These are phyloP conservation scores for Microdochium trichocladiopsis DNA, from an alignment of 2,329 filamentous ascomycete genomes.

Conservation along the genomic window DNA sequence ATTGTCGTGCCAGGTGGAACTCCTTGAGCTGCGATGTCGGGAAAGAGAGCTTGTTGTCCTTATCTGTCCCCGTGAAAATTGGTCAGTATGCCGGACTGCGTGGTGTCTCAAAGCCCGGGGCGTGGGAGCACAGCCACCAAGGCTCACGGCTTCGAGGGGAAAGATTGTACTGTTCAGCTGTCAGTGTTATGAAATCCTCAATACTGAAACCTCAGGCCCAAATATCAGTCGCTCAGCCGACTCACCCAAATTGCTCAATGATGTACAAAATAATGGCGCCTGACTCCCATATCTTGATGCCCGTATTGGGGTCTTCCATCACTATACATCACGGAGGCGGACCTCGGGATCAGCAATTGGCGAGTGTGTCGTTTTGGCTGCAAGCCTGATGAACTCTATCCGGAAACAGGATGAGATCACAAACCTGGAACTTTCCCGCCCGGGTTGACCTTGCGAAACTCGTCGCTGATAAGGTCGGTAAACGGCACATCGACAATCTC, in stretches of 20 bases:
- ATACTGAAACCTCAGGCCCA: no score
- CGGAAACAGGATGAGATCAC: not conserved
- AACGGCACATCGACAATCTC: slow-evolving; percentile 1
- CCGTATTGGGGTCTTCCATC: slow-evolving; percentile 35
- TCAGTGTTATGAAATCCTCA: no score
- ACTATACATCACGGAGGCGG: not conserved
- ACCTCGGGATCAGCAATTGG: not conserved
- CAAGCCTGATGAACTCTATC: not conserved
- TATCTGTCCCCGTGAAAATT: not conserved
- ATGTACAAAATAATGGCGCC: slow-evolving; percentile 39
- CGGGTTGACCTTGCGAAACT: slow-evolving; percentile 4
- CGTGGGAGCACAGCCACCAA: slow-evolving; percentile 37
- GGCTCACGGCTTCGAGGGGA: slow-evolving; percentile 22
- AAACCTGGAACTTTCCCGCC: slow-evolving; percentile 3
- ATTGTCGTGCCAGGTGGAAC: not conserved
- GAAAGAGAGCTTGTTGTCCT: not conserved
- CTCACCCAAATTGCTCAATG: slow-evolving; percentile 26
- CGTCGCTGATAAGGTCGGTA: slow-evolving; percentile 2
- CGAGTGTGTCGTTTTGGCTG: not conserved
- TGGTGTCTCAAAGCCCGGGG: slow-evolving; percentile 19
- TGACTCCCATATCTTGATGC: slow-evolving; percentile 36
- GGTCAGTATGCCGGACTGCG: no score
- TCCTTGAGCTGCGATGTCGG: not conserved
- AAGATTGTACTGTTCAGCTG: no score
- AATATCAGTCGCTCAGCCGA: no score